A percentile compares a stretch with the other conserved stretches of the same genome.
phyloP scores from a whole-genome alignment of 352 stramenopile species.

The Pythium brachiatum region DNA sequence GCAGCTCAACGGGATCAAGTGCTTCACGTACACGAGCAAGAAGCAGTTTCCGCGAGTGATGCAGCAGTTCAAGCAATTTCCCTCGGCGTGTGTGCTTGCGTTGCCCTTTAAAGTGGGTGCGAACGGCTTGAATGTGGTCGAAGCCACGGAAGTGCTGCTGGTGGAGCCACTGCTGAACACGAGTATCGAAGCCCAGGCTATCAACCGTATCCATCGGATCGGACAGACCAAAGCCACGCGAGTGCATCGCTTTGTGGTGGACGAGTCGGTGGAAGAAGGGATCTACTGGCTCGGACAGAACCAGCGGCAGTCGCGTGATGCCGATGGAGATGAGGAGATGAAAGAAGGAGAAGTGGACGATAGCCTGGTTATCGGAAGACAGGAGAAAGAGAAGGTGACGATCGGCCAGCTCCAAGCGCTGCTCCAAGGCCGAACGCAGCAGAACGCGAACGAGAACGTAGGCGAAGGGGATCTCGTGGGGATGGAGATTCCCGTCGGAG shows the following conservation, averaged over 20 bases:
- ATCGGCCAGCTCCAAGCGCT: slow-evolving; percentile 48
- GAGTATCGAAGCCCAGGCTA: slow-evolving; percentile 84
- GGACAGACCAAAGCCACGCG: slow-evolving; percentile 81
- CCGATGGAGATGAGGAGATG: slow-evolving; percentile 17
- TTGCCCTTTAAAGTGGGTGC: slow-evolving; percentile 87
- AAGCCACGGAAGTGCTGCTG: slow-evolving; percentile 91
- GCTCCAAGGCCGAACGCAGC: slow-evolving; percentile 26
- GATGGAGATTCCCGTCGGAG: not conserved
- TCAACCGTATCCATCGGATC: slow-evolving; percentile 90
- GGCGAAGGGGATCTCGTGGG: not conserved
- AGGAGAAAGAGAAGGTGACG: slow-evolving; percentile 57
- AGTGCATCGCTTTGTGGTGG: slow-evolving; percentile 89
- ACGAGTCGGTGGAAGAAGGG: slow-evolving; percentile 86
- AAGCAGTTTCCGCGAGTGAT: slow-evolving; percentile 42
- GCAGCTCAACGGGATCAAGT: slow-evolving; percentile 49
- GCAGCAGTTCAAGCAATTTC: slow-evolving; percentile 49
- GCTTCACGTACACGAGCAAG: slow-evolving; percentile 70
- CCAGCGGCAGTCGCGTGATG: not conserved
- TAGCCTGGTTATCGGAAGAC: slow-evolving; percentile 35
- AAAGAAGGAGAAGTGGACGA: slow-evolving; percentile 20
- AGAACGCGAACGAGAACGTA: not conserved
- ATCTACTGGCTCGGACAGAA: slow-evolving; percentile 66
- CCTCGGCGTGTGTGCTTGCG: slow-evolving; percentile 58
- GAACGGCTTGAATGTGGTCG: slow-evolving; percentile 91
- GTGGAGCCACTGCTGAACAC: slow-evolving; percentile 89